phyloP scores from a whole-genome alignment of 2,329 filamentous ascomycete species.

The Ascochyta lentis region DNA sequence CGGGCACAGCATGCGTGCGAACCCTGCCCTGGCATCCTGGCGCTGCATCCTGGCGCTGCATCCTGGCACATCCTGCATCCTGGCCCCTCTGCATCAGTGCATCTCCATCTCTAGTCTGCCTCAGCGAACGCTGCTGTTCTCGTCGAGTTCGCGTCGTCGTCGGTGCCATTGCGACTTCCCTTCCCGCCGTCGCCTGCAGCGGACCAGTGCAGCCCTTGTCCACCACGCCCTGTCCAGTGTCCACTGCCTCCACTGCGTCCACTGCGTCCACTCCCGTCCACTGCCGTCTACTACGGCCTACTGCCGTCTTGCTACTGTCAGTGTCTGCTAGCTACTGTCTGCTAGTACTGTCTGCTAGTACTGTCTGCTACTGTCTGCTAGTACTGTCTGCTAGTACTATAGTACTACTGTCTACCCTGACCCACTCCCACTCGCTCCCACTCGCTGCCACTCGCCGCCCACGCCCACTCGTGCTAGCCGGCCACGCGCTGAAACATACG shows the following conservation, averaged over 20 bases:
- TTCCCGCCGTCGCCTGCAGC: constrained; percentile 12
- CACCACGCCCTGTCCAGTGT: too few relatives aligned
- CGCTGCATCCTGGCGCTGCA: background rate
- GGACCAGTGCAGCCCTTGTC: constrained; percentile 4
- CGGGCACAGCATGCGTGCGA: constrained; percentile 18
- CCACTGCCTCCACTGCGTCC: background rate
- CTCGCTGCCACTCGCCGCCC: too few relatives aligned
- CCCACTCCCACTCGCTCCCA: background rate
- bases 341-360: too few relatives aligned
- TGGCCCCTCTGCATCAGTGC: constrained; percentile 2
- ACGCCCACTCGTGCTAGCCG: background rate
- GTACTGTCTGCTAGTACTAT: too few relatives aligned
- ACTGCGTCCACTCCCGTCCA: constrained; percentile 1
- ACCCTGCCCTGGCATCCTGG: constrained; percentile 16
- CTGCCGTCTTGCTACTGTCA: too few relatives aligned
- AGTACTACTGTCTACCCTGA: background rate
- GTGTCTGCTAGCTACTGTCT: too few relatives aligned
- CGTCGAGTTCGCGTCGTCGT: constrained; percentile 1
- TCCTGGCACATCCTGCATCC: background rate
- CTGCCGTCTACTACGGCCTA: background rate
- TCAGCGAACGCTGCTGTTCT: constrained; percentile 5
- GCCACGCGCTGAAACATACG: constrained; percentile 28
- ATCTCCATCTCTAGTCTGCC: constrained; percentile 5
- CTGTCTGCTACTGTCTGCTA: too few relatives aligned
- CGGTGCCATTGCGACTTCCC: constrained; percentile 11